A percentile compares a stretch with the other conserved stretches of the same genome.
Evolutionary conservation across 805 yeast species (phyloP).

Genomic region (Starmera amethionina): DNA sequence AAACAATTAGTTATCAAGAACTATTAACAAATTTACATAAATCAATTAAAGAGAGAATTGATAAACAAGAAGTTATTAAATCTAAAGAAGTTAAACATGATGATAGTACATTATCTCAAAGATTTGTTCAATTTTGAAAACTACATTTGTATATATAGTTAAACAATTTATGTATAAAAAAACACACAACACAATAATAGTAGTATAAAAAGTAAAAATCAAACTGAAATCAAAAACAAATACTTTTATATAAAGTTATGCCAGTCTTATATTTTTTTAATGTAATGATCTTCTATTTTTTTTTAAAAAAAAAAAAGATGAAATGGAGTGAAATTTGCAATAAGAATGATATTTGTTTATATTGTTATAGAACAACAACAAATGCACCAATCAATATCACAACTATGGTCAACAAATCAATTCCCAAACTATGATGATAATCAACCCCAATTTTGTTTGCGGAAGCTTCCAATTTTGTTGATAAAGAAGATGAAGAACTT

Average conservation of each 20-base stretch:
- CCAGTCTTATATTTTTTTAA: too few species aligned
- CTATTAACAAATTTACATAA: slow-evolving; percentile 62
- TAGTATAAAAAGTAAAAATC: too few species aligned
- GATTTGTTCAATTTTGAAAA: slow-evolving; percentile 9
- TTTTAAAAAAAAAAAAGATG: too few species aligned
- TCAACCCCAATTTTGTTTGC: neutral
- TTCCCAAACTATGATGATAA: neutral
- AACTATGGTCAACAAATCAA: neutral
- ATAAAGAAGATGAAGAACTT: neutral
- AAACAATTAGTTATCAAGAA: slow-evolving; percentile 51
- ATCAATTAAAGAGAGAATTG: slow-evolving; percentile 42
- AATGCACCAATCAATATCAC: neutral
- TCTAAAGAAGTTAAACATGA: slow-evolving; percentile 15
- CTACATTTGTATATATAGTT: too few species aligned
- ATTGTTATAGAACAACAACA: too few species aligned
- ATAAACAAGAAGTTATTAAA: slow-evolving; percentile 28
- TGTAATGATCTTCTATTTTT: too few species aligned
- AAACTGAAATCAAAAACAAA: too few species aligned
- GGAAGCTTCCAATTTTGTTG: neutral
- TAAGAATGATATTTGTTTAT: too few species aligned
- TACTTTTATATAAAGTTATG: too few species aligned
- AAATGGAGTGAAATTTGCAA: too few species aligned
- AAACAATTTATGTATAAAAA: neutral
- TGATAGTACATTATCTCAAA: slow-evolving; percentile 10
- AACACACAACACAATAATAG: neutral